Evolutionary conservation across 352 stramenopile species (phyloP).

Genomic region (Phytopythium boreale): DNA sequence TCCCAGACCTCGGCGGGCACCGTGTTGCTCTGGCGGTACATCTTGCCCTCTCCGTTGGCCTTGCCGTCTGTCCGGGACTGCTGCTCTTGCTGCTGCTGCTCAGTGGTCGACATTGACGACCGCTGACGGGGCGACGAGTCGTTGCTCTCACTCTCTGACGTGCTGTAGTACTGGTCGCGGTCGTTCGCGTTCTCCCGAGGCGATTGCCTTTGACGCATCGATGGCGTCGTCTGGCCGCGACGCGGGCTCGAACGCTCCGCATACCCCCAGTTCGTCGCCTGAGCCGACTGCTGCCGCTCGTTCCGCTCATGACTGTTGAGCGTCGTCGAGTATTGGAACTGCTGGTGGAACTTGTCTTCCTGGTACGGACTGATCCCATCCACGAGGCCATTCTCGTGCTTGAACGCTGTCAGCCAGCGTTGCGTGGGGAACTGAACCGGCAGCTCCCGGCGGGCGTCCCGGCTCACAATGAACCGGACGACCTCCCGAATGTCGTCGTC

Average conservation of each 20-base stretch:
- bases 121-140: conserved; percentile 9
- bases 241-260: background rate
- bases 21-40: conserved; percentile 50
- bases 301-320: background rate
- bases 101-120: conserved; percentile 4
- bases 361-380: conserved; percentile 9
- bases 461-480: conserved; percentile 50
- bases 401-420: conserved; percentile 53
- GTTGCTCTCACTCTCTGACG: conserved; percentile 30
- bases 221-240: background rate
- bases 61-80: conserved; percentile 12
- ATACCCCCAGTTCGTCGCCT: background rate
- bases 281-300: background rate
- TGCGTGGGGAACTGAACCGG: conserved; percentile 40
- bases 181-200: conserved; percentile 13
- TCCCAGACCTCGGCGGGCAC: conserved; percentile 63
- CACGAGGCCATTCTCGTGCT: conserved; percentile 46
- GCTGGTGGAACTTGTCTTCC: conserved; percentile 8
- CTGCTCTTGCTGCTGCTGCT: conserved; percentile 7
- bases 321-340: conserved; percentile 6
- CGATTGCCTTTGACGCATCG: conserved; percentile 4
- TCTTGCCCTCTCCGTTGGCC: conserved; percentile 20
- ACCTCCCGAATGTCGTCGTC: conserved; percentile 56
- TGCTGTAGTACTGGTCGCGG: conserved; percentile 19
- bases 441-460: conserved; percentile 35